A percentile compares a stretch with the other conserved stretches of the same genome.
phyloP scores from a whole-genome alignment of 257 asterid species.

The Solanum etuberosum region DNA sequence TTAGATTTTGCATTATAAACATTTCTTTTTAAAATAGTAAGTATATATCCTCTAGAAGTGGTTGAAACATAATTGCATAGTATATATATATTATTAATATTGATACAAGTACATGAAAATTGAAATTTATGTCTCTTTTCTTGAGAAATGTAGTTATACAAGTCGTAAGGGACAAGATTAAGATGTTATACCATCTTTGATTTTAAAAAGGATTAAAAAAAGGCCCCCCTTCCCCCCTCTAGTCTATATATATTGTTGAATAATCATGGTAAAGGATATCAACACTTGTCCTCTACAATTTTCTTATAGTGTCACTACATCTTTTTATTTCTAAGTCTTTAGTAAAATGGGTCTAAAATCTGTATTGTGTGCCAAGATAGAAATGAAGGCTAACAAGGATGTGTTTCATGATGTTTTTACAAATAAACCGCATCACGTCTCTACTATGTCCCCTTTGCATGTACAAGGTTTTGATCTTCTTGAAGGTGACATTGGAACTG shows the following conservation, averaged over 20 bases:
- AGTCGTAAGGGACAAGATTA: neutral
- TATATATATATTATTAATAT: too few relatives aligned
- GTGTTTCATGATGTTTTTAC: conserved; percentile 4
- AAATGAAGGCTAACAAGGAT: neutral
- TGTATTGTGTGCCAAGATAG: neutral
- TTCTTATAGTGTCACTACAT: neutral
- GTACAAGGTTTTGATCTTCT: neutral
- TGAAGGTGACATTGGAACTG: neutral
- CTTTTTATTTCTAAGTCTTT: too few relatives aligned
- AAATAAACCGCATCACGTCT: conserved; percentile 7
- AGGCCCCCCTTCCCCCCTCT: neutral
- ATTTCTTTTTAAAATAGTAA: too few relatives aligned
- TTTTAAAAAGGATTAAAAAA: neutral
- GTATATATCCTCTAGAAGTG: neutral
- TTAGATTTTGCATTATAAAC: too few relatives aligned
- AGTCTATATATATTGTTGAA: neutral
- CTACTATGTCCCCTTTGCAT: neutral
- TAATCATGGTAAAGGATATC: neutral
- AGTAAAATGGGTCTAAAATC: neutral
- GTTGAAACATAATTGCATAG: neutral
- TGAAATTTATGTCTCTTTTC: neutral
- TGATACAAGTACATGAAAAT: too few relatives aligned
- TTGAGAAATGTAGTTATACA: neutral
- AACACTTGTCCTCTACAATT: neutral
- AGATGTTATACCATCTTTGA: neutral